Base-by-base conservation (phyloP, 1,284 basidiomycete genomes). In the Fomes fomentarius region DNA sequence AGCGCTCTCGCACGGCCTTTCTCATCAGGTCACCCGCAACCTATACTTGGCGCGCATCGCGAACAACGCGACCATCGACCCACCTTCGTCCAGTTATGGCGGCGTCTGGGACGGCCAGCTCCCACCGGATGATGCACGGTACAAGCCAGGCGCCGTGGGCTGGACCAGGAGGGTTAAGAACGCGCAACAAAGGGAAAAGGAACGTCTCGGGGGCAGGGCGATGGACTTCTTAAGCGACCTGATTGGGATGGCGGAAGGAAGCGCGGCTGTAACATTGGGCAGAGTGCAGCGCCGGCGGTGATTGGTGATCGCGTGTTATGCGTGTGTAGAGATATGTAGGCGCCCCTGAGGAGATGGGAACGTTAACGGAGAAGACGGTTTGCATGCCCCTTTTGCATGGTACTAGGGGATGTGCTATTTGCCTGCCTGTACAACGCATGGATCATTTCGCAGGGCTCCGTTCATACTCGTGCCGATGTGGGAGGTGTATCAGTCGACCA, bases 11-110 rank as follows among this genome's bases (percentile, higher is more conserved):
- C 79, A 84, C 17, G 87, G 87, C 19, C 67, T 86, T n/a, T 67
- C 85, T n/a, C 83, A 87, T 62, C 69, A 70, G 49, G 56, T 82
- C 5, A 81, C 81, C 5, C 75, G 75, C 14, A 87, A 87, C 61
- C 66, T 88, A 19, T 28, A 46, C 24, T 41, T 49, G n/a, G 46
- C 61, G 26, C 24, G 37, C 69, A 65, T 12, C 65, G 69, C 41
- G 31, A 73, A 60, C 56, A 62, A 52, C 17, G 64, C 65, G 55
- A 25, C 39, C 47, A 51, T 52, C 48, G 49, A 37, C 31, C 53
- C 52, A 21, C 8, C 45, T 25, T 31, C 30, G 0, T 33, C 17
- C 30, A 11, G 42, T 47, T 17, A 22, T 7, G 26, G 17, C 45
- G 47, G 41, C 4, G 37, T 48, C 2, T 87, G 85, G 86, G 72